A percentile compares a stretch with the other conserved stretches of the same genome.
These are phyloP conservation scores for Protomyces inundatus DNA, from an alignment of 1,139 yeast genomes.

Conservation along the genomic window DNA sequence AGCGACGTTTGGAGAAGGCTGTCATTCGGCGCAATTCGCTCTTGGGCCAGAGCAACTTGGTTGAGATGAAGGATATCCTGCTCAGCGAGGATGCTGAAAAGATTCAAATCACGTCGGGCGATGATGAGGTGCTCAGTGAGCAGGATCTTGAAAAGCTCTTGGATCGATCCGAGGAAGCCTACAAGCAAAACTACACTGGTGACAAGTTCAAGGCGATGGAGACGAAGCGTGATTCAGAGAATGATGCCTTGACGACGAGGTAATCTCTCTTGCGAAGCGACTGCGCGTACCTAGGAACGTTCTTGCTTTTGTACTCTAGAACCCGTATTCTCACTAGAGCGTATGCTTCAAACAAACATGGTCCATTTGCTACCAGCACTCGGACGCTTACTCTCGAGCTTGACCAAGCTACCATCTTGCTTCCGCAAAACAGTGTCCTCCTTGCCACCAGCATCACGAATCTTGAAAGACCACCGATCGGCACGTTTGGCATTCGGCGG, in stretches of 20 bases:
- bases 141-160: constrained; percentile 31
- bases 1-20: constrained; percentile 70
- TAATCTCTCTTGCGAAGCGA: neutral
- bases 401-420: neutral
- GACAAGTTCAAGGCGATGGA: constrained; percentile 15
- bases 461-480: neutral
- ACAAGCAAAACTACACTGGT: constrained; percentile 6
- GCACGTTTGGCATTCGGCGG: neutral
- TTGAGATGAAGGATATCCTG: constrained; percentile 28
- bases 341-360: neutral
- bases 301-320: no score
- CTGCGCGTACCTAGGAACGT: no score
- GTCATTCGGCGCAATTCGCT: constrained; percentile 83
- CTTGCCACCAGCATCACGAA: neutral
- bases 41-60: constrained; percentile 35
- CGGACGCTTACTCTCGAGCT: neutral
- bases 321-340: no score
- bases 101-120: constrained; percentile 29
- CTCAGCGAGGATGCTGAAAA: constrained; percentile 31
- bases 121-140: constrained; percentile 32
- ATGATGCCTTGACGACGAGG: constrained; percentile 13
- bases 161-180: constrained; percentile 30
- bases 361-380: neutral
- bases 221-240: constrained; percentile 15
- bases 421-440: neutral